These are phyloP conservation scores for Colletotrichum abscissum DNA, from an alignment of 2,329 filamentous ascomycete genomes.

Conservation along the genomic window DNA sequence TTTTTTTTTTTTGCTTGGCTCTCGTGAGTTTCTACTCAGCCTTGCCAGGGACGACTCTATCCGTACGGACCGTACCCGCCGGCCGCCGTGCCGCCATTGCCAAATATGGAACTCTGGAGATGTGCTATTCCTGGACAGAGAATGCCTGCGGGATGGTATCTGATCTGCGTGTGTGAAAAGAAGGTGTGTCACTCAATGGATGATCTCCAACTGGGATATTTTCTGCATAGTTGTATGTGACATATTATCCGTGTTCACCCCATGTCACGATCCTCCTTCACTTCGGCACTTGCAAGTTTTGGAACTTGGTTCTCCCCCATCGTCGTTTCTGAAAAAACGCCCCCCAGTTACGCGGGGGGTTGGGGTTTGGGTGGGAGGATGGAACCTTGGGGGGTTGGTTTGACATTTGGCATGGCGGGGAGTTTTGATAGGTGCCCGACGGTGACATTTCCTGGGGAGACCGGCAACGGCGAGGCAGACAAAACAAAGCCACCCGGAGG, in stretches of 20 bases:
- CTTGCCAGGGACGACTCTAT: not conserved
- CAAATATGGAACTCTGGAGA: too few relatives aligned
- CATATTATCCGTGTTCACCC: not conserved
- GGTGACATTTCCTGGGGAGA: not conserved
- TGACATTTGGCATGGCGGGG: not conserved
- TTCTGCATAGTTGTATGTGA: not conserved
- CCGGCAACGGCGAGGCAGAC: not conserved
- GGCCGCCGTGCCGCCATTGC: too few relatives aligned
- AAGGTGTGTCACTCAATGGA: not conserved
- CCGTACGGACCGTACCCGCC: too few relatives aligned
- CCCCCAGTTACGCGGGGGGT: not conserved
- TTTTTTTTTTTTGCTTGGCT: too few relatives aligned
- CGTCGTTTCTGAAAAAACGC: not conserved
- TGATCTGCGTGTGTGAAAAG: not conserved
- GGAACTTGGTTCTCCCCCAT: not conserved
- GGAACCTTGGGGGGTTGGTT: too few relatives aligned
- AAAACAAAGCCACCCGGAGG: not conserved
- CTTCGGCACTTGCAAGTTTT: not conserved
- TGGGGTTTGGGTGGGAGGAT: too few relatives aligned
- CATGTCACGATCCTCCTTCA: not conserved
- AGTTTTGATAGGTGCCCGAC: not conserved
- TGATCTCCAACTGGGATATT: not conserved
- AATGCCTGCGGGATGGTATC: not conserved
- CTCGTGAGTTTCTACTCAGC: not conserved
- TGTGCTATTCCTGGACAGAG: not conserved